A percentile compares a stretch with the other conserved stretches of the same genome.
Evolutionary conservation across 2,329 filamentous ascomycete species (phyloP).

Genomic region (Blastomyces silverae): DNA sequence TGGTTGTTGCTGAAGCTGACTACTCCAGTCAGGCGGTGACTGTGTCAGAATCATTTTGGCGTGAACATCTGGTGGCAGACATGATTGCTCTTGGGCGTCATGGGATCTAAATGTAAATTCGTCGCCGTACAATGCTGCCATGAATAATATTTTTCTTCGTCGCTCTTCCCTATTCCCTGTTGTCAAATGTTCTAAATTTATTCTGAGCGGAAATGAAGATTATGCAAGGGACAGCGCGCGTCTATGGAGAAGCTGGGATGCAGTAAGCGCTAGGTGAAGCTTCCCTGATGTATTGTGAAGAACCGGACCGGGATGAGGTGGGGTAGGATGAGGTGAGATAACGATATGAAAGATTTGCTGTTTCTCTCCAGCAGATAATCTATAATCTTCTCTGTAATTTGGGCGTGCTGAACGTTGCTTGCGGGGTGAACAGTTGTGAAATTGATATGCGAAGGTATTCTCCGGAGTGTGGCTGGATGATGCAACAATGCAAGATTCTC

Average conservation of each 20-base stretch:
- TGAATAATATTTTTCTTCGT: background rate
- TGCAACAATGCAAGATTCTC: background rate
- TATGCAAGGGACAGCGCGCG: background rate
- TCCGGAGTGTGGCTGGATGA: background rate
- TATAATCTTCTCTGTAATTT: background rate
- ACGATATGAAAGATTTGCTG: background rate
- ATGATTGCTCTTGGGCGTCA: background rate
- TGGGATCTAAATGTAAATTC: background rate
- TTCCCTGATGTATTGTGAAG: background rate
- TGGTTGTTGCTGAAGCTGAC: background rate
- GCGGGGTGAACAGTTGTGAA: background rate
- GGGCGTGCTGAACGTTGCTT: background rate
- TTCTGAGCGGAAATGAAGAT: background rate
- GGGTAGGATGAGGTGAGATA: background rate
- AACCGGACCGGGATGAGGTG: background rate
- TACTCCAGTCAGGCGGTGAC: background rate
- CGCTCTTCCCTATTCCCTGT: background rate
- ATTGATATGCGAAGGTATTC: background rate
- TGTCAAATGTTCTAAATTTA: background rate
- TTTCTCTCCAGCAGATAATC: background rate
- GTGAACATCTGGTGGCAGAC: background rate
- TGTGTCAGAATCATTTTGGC: slow-evolving; percentile 1
- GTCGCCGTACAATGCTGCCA: background rate
- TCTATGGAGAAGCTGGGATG: background rate
- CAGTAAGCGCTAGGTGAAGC: background rate